Evolutionary conservation across 169 alveolate species (phyloP).

Genomic region (Plasmodium chabaudi): DNA sequence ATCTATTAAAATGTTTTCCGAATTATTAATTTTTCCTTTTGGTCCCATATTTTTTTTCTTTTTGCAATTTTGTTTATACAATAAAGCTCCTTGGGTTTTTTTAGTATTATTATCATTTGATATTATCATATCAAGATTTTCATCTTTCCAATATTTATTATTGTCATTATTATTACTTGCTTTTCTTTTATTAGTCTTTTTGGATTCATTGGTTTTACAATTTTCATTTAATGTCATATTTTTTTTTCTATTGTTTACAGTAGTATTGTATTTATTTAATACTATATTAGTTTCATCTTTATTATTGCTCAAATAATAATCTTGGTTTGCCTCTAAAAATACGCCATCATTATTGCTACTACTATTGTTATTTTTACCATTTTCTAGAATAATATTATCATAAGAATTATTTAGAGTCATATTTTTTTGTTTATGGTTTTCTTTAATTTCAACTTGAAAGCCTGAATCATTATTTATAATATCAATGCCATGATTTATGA

Average conservation of each 20-base stretch:
- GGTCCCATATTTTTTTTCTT: conserved; percentile 25
- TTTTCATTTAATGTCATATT: background rate
- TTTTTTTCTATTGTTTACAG: background rate
- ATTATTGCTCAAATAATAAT: conserved; percentile 2
- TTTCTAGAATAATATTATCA: background rate
- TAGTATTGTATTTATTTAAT: background rate
- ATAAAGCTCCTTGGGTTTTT: conserved; percentile 3
- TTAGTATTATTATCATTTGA: conserved; percentile 5
- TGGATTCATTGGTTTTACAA: conserved; percentile 8
- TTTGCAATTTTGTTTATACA: background rate
- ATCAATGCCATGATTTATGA: too few species aligned
- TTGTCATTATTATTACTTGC: background rate
- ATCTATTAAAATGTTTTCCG: conserved; percentile 18
- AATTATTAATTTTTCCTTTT: conserved; percentile 17
- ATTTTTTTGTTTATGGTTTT: too few species aligned
- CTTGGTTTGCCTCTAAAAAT: background rate
- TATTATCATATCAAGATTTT: conserved; percentile 1
- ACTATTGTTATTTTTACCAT: background rate
- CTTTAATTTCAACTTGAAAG: too few species aligned
- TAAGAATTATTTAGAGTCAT: too few species aligned
- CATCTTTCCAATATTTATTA: background rate
- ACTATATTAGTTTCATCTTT: background rate
- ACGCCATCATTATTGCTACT: background rate
- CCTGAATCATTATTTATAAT: too few species aligned
- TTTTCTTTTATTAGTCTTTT: conserved; percentile 11